These are phyloP conservation scores for Saturnispora mendoncae DNA, from an alignment of 805 yeast species.

Conservation along the genomic window DNA sequence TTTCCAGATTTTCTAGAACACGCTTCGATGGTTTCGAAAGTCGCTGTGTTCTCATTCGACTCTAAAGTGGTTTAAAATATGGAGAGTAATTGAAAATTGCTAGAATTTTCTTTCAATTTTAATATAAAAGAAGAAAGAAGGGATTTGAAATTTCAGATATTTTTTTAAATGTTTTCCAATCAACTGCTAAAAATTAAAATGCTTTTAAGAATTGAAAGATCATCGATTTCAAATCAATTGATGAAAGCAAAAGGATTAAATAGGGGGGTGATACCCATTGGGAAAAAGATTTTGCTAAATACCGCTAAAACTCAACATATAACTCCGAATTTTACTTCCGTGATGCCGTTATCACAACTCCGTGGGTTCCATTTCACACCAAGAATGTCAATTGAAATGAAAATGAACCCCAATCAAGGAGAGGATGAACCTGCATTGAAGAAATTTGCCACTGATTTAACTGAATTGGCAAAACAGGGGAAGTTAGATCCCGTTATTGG, in stretches of 20 bases:
- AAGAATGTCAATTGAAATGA: conserved; percentile 19
- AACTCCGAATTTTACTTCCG: no score
- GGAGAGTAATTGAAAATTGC: neutral
- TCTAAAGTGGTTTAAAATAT: neutral
- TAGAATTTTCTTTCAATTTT: conserved; percentile 1
- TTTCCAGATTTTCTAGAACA: neutral
- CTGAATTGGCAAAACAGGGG: conserved; percentile 80
- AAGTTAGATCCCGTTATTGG: conserved; percentile 96
- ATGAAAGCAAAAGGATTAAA: neutral
- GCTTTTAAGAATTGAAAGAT: conserved; percentile 1
- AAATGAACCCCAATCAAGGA: conserved; percentile 28
- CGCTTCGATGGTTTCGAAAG: neutral
- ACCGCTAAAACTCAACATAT: no score
- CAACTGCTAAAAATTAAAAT: neutral
- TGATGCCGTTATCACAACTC: no score
- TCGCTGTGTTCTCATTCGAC: conserved; percentile 1
- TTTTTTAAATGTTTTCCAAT: no score
- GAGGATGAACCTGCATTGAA: conserved; percentile 69
- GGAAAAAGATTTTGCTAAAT: neutral
- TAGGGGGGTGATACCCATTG: neutral
- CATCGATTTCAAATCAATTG: neutral
- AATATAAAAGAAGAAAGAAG: neutral
- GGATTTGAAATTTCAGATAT: neutral
- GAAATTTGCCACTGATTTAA: conserved; percentile 77
- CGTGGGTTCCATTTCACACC: conserved; percentile 16